Conservation (phyloP, 1,284 basidiomycete species). For the Golubevia pallescens region DNA sequence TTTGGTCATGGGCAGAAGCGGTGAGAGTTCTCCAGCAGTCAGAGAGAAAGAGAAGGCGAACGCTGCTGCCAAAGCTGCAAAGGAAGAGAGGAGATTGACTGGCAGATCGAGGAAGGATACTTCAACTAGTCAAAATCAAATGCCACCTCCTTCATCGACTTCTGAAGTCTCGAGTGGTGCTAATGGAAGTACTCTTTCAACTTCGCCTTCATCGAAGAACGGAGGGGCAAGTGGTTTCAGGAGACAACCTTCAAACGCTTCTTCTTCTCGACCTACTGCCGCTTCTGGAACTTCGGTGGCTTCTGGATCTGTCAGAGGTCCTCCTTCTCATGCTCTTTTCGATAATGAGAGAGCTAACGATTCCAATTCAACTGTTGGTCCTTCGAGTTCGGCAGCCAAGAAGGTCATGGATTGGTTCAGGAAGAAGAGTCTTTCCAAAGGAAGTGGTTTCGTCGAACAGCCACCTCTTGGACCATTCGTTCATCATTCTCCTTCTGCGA, state of each 20-base stretch:
- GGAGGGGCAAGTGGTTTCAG: too few species aligned
- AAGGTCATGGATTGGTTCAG: constrained; percentile 62
- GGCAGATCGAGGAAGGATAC: constrained; percentile 18
- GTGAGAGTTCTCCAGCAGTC: constrained; percentile 20
- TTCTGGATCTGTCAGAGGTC: background rate
- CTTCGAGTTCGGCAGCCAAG: constrained; percentile 51
- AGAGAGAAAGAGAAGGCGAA: constrained; percentile 21
- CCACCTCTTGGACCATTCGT: constrained; percentile 27
- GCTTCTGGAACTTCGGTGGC: background rate
- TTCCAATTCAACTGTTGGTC: constrained; percentile 40
- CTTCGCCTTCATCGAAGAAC: background rate
- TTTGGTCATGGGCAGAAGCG: constrained; percentile 28
- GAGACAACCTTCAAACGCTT: background rate
- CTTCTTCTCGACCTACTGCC: background rate
- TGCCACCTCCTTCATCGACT: constrained; percentile 1
- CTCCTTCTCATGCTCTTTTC: background rate
- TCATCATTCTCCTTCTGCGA: background rate
- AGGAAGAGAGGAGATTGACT: constrained; percentile 16
- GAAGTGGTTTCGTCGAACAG: constrained; percentile 37
- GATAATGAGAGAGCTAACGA: constrained; percentile 16
- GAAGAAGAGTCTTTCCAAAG: constrained; percentile 48
- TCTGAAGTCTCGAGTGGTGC: constrained; percentile 3
- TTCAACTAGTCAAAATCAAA: background rate
- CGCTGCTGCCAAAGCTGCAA: constrained; percentile 13
- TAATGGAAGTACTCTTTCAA: background rate